These are phyloP conservation scores for Pseudozyma tsukubaensis DNA, from an alignment of 1,284 basidiomycete genomes.

Conservation along the genomic window DNA sequence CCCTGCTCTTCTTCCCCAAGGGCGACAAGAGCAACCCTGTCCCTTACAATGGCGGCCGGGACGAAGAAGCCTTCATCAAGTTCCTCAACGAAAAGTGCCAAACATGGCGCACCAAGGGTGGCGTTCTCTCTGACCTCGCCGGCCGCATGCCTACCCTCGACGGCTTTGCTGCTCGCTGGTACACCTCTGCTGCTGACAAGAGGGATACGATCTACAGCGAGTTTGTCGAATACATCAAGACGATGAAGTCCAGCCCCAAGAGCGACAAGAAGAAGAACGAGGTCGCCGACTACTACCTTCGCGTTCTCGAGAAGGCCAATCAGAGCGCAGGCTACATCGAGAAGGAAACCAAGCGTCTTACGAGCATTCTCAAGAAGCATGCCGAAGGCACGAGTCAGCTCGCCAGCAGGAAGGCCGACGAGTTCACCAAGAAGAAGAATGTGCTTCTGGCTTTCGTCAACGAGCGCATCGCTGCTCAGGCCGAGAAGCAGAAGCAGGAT, in stretches of 20 bases:
- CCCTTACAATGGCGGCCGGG: conserved; percentile 77
- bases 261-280: conserved; percentile 67
- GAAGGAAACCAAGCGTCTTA: conserved; percentile 83
- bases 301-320: conserved; percentile 87
- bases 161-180: conserved; percentile 81
- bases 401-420: conserved; percentile 84
- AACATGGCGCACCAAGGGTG: conserved; percentile 83
- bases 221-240: conserved; percentile 69
- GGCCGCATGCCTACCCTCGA: conserved; percentile 85
- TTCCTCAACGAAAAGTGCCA: conserved; percentile 86
- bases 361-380: conserved; percentile 78
- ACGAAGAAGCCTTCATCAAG: conserved; percentile 76
- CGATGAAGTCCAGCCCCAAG: conserved; percentile 44
- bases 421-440: conserved; percentile 91
- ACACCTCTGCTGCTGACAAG: conserved; percentile 73
- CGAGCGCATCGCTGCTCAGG: conserved; percentile 51
- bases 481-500: conserved; percentile 47
- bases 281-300: conserved; percentile 82
- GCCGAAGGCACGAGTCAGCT: conserved; percentile 71
- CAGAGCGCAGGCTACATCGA: conserved; percentile 79
- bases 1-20: conserved; percentile 88
- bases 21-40: conserved; percentile 74
- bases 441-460: conserved; percentile 79
- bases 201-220: conserved; percentile 75
- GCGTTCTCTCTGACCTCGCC: conserved; percentile 82